A percentile compares a stretch with the other conserved stretches of the same genome.
Conservation (phyloP, 2,329 filamentous ascomycete species). For the Calonectria hongkongensis region DNA sequence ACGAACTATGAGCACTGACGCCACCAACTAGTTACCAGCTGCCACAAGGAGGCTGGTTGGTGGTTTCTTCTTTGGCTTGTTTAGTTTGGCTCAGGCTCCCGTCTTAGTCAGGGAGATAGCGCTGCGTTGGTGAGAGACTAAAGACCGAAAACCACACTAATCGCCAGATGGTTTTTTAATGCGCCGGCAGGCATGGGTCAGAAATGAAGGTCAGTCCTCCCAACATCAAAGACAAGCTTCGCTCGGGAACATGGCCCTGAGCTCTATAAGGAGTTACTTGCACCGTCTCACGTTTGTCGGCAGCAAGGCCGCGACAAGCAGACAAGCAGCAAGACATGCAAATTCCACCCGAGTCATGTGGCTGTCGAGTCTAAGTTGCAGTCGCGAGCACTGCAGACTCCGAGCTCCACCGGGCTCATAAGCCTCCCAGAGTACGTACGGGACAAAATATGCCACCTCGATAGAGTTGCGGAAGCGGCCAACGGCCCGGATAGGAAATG, state of each 20-base stretch:
- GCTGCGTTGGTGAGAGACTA: constrained; percentile 14
- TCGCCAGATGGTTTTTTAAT: neutral
- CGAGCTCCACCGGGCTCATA: neutral
- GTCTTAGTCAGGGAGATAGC: constrained; percentile 5
- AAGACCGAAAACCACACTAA: constrained; percentile 11
- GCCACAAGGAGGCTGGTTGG: constrained; percentile 4
- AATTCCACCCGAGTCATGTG: constrained; percentile 35
- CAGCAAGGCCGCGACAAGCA: neutral
- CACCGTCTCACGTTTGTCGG: neutral
- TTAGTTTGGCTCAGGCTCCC: constrained; percentile 15
- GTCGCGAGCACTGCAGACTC: neutral
- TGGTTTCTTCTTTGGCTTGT: neutral
- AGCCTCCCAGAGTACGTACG: neutral
- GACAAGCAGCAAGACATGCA: neutral
- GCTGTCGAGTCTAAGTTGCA: constrained; percentile 2
- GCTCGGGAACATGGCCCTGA: neutral
- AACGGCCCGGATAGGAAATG: constrained; percentile 24
- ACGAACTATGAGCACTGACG: constrained; percentile 5
- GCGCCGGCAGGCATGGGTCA: constrained; percentile 20
- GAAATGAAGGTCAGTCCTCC: neutral
- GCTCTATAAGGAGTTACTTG: neutral
- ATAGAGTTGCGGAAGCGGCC: constrained; percentile 34
- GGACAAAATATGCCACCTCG: neutral
- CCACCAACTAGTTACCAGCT: neutral
- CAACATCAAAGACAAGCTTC: constrained; percentile 2